A percentile compares a stretch with the other conserved stretches of the same genome.
These are phyloP conservation scores for Poa pratensis DNA, from an alignment of 176 grass and related monocot genomes.

Conservation along the genomic window DNA sequence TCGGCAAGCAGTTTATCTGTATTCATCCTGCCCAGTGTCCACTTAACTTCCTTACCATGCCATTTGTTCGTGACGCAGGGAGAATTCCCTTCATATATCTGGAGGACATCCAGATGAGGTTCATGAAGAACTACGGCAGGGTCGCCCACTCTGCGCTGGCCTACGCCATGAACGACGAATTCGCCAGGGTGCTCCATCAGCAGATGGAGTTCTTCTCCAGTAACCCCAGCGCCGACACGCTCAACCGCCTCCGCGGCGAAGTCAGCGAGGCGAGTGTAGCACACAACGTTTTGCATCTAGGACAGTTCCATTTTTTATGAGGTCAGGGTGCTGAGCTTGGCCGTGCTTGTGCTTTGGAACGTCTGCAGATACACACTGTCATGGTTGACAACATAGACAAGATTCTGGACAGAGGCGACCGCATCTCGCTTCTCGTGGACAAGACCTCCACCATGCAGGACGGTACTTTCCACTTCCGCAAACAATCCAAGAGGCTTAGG, in stretches of 20 bases:
- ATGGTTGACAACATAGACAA: conserved; percentile 98
- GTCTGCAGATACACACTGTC: conserved; percentile 88
- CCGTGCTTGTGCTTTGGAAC: background rate
- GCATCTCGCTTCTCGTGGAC: conserved; percentile 92
- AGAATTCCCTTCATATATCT: conserved; percentile 90
- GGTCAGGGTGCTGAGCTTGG: background rate
- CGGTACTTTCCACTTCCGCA: conserved; percentile 82
- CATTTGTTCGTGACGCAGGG: conserved; percentile 48
- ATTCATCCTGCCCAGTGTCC: background rate
- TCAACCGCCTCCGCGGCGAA: conserved; percentile 83
- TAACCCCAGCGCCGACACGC: conserved; percentile 82
- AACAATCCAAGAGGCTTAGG: conserved; percentile 83
- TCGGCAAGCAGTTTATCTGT: background rate
- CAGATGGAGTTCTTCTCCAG: conserved; percentile 99
- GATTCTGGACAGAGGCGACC: conserved; percentile 92
- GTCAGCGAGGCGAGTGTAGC: conserved; percentile 72
- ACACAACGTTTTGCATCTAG: background rate
- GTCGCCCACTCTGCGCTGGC: conserved; percentile 71
- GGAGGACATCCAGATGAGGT: conserved; percentile 98
- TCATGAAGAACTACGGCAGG: conserved; percentile 93
- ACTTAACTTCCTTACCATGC: background rate
- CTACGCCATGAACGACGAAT: conserved; percentile 97
- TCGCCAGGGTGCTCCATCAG: conserved; percentile 91
- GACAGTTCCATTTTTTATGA: background rate
- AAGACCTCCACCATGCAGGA: conserved; percentile 98